A percentile compares a stretch with the other conserved stretches of the same genome.
These are phyloP conservation scores for Colletotrichum truncatum DNA, from an alignment of 2,329 filamentous ascomycete species.

Conservation along the genomic window DNA sequence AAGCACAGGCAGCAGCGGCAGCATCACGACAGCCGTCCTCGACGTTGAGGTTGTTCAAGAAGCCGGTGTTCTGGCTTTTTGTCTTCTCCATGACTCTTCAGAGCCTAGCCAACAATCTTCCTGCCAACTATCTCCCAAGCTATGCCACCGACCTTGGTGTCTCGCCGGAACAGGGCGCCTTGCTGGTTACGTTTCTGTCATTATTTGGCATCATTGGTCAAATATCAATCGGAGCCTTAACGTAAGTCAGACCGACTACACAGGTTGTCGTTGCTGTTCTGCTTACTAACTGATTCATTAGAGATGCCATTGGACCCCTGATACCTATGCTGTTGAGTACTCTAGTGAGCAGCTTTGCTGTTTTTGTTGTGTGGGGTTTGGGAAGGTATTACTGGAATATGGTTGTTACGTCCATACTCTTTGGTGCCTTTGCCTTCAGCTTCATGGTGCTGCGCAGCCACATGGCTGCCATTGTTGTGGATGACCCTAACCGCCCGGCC, in stretches of 20 bases:
- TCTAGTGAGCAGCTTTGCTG: not conserved
- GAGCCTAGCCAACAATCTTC: slow-evolving; percentile 3
- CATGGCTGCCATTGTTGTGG: slow-evolving; percentile 8
- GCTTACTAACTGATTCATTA: not conserved
- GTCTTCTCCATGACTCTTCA: slow-evolving; percentile 5
- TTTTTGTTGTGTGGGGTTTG: slow-evolving; percentile 1
- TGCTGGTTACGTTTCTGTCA: slow-evolving; percentile 1
- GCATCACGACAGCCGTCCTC: not conserved
- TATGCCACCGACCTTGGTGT: slow-evolving; percentile 6
- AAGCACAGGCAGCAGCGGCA: not conserved
- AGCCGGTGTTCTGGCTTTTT: slow-evolving; percentile 2
- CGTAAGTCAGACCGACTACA: not conserved
- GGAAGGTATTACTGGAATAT: slow-evolving; percentile 13
- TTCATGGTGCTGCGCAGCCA: slow-evolving; percentile 14
- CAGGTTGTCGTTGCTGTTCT: accelerated
- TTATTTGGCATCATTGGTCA: not conserved
- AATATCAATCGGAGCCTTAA: not conserved
- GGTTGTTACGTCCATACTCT: not conserved
- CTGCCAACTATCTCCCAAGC: slow-evolving; percentile 4
- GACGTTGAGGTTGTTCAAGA: not conserved
- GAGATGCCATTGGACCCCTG: not conserved
- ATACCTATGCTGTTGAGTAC: slow-evolving; percentile 11
- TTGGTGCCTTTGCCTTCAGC: slow-evolving; percentile 17
- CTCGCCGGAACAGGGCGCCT: not conserved
- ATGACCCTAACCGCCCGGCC: not conserved